Percentiles rank a stretch among this genome's conserved stretches.
Conservation (phyloP, 116 monocot genomes). For the Cymodocea nodosa region DNA sequence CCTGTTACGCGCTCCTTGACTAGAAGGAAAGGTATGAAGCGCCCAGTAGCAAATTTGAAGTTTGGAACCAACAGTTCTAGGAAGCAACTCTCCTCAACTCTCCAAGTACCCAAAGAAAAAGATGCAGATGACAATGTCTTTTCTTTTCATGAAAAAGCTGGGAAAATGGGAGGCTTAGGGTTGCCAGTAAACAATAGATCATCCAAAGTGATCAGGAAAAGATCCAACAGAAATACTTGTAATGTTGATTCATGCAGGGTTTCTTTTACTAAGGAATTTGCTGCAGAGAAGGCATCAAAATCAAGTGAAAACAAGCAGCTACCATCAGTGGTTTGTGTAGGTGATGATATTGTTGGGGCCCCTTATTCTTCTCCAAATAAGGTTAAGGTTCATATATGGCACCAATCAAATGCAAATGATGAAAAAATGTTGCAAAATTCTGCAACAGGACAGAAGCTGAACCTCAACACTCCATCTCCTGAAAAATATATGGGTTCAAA, state of each 20-base stretch:
- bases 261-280: constrained; percentile 19
- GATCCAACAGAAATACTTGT: constrained; percentile 11
- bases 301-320: constrained; percentile 14
- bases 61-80: constrained; percentile 10
- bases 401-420: constrained; percentile 12
- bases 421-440: constrained; percentile 4
- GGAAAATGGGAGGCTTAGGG: constrained; percentile 11
- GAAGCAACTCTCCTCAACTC: constrained; percentile 24
- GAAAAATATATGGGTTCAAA: constrained; percentile 6
- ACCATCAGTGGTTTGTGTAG: constrained; percentile 10
- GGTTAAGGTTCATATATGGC: neutral
- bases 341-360: constrained; percentile 6
- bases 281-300: constrained; percentile 15
- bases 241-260: constrained; percentile 24
- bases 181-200: constrained; percentile 13
- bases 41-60: constrained; percentile 20
- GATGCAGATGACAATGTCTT: constrained; percentile 23
- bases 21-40: constrained; percentile 20
- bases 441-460: constrained; percentile 6
- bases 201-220: constrained; percentile 24
- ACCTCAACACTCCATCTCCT: constrained; percentile 9
- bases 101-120: constrained; percentile 6
- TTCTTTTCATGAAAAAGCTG: constrained; percentile 43
- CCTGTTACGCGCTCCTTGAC: constrained; percentile 53
- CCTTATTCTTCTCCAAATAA: constrained; percentile 21